Base-by-base conservation (phyloP, 225 moss, liverwort and hornwort species). In the Bryum argenteum region DNA sequence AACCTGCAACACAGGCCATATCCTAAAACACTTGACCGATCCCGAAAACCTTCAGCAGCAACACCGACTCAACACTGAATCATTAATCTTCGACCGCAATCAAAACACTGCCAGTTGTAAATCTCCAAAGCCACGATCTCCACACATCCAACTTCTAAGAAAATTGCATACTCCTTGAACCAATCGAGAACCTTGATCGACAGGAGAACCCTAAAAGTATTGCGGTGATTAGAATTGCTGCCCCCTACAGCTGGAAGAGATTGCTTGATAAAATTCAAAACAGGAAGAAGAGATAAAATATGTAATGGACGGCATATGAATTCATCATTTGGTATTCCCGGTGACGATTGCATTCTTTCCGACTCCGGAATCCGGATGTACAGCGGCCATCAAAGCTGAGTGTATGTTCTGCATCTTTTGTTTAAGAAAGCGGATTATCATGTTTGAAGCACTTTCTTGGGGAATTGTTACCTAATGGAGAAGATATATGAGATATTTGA, bases 1-100 rank as follows among this genome's bases (percentile, higher is more conserved):
- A 67, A 57, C 71, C 38, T 67, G 61, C 78, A 24, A n/a, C 63
- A 14, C 55, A 69, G 18, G 54, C 69, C 76, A 79, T 72, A 8
- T 14, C 54, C 28, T 17, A 19, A 50, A 33, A 33, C 33, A 33
- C 22, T 53, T 43, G 11, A 38, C 39, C 3, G 4, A 1, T 14
- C 16, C 16, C 51, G 58, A 71, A 15, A 48, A 14, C 45, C 22
- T 13, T 3, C 44, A 7, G 13, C 43, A 54, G 33, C 4, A 44
- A 65, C 5, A 37, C 16, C 21, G 14, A 14, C 9, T 14, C 60
- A 79, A 66, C 9, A 69, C 9, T 52, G 13, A 79, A 54, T 22
- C 53, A 39, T 3, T 22, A 64, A 67, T 42, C 63, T 58, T 68
- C 62, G 2, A 62, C 8, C 11, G 6, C 22, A 69, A 20, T 52